phyloP scores from a whole-genome alignment of 257 asterid species.

The Nicotiana attenuata region DNA sequence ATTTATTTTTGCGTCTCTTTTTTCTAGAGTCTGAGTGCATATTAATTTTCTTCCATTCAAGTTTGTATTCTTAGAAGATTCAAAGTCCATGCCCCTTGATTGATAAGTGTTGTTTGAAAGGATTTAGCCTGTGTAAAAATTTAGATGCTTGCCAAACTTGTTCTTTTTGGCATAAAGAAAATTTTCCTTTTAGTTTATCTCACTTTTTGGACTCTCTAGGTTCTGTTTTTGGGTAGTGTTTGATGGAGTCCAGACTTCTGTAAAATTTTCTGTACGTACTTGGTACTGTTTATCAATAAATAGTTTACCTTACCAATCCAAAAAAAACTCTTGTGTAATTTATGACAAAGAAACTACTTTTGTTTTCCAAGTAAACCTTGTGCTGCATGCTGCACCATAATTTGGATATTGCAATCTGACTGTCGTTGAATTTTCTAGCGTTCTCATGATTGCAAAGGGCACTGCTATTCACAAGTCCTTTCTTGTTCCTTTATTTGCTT shows the following conservation, averaged over 20 bases:
- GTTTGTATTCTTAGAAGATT: not conserved
- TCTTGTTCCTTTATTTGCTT: slow-evolving; percentile 77
- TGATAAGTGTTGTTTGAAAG: not conserved
- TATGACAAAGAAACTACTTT: not conserved
- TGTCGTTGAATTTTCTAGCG: slow-evolving; percentile 3
- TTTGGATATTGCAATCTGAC: not conserved
- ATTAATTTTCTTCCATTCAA: not conserved
- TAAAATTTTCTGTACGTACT: not conserved
- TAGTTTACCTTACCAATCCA: not conserved
- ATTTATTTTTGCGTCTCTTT: not conserved
- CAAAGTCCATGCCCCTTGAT: not conserved
- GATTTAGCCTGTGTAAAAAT: not conserved
- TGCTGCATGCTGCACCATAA: not conserved
- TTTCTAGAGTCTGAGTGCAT: not conserved
- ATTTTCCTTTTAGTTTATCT: not conserved
- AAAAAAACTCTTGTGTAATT: not conserved
- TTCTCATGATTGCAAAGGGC: slow-evolving; percentile 75
- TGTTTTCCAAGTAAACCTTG: not conserved
- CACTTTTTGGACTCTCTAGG: not conserved
- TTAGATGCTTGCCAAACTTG: not conserved
- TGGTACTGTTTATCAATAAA: not conserved
- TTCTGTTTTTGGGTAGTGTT: not conserved
- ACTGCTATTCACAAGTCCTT: slow-evolving; percentile 79
- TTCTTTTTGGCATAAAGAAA: not conserved
- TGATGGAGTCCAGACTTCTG: not conserved